These are phyloP conservation scores for Fusarium anthophilum DNA, from an alignment of 2,329 filamentous ascomycete genomes.

Conservation along the genomic window DNA sequence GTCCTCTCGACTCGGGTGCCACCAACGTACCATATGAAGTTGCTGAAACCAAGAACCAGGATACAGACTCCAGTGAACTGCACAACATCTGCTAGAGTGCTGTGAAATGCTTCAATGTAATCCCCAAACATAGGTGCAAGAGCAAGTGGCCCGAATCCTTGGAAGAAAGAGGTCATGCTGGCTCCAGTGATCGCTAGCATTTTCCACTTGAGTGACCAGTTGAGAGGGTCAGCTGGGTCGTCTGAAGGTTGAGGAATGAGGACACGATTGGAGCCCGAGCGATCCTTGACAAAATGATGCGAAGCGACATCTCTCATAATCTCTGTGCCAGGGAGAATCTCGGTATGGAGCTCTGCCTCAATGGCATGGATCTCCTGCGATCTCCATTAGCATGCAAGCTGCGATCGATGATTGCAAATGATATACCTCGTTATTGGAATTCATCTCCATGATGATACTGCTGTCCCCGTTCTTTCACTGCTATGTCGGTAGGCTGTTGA, in stretches of 20 bases:
- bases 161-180: background rate
- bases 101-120: background rate
- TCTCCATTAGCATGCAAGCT: background rate
- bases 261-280: background rate
- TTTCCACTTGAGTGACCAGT: background rate
- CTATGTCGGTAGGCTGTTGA: background rate
- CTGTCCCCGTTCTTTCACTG: background rate
- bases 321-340: background rate
- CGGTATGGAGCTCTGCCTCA: background rate
- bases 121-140: background rate
- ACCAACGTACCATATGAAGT: background rate
- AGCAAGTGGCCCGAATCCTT: background rate
- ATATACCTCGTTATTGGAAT: background rate
- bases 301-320: background rate
- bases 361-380: background rate
- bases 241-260: background rate
- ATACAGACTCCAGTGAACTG: background rate
- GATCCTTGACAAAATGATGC: background rate
- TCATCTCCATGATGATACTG: background rate
- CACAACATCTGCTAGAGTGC: background rate
- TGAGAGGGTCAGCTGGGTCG: background rate
- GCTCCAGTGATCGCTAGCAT: background rate
- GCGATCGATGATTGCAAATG: fast-evolving
- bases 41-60: background rate
- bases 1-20: fast-evolving